Conservation (phyloP, 2,329 filamentous ascomycete species). For the Didymella glomerata region DNA sequence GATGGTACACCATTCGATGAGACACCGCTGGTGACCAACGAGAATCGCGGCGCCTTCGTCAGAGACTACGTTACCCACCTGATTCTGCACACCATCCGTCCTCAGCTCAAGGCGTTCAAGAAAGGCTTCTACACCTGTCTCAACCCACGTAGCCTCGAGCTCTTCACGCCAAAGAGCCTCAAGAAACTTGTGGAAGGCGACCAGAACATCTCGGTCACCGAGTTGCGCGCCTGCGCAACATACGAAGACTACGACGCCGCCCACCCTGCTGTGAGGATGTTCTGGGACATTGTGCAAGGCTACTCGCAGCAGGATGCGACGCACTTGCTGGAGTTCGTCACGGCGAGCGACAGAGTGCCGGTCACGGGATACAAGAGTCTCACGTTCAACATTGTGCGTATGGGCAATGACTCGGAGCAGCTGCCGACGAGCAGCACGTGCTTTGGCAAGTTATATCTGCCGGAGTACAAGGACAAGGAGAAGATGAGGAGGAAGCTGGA, state of each 20-base stretch:
- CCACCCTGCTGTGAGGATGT: conserved; percentile 76
- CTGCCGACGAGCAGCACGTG: conserved; percentile 92
- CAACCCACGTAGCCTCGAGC: conserved; percentile 70
- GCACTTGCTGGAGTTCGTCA: conserved; percentile 90
- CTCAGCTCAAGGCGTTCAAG: conserved; percentile 82
- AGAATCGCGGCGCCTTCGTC: conserved; percentile 80
- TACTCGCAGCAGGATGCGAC: conserved; percentile 75
- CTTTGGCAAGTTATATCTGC: conserved; percentile 86
- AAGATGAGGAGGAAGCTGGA: conserved; percentile 76
- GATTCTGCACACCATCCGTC: conserved; percentile 76
- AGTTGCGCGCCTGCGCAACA: conserved; percentile 73
- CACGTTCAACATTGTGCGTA: conserved; percentile 83
- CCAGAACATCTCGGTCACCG: conserved; percentile 78
- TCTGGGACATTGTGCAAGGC: conserved; percentile 80
- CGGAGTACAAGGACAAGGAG: conserved; percentile 77
- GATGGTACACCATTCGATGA: conserved; percentile 48
- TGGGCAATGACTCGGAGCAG: conserved; percentile 66
- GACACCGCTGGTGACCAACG: conserved; percentile 78
- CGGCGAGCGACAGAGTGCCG: conserved; percentile 87
- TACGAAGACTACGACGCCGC: conserved; percentile 80
- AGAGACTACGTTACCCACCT: conserved; percentile 86
- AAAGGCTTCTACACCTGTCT: conserved; percentile 82
- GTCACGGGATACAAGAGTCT: conserved; percentile 84
- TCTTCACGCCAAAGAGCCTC: conserved; percentile 60
- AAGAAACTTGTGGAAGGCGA: conserved; percentile 84